A percentile compares a stretch with the other conserved stretches of the same genome.
These are phyloP conservation scores for Trichoderma koningiopsis DNA, from an alignment of 2,329 filamentous ascomycete species.

Conservation along the genomic window DNA sequence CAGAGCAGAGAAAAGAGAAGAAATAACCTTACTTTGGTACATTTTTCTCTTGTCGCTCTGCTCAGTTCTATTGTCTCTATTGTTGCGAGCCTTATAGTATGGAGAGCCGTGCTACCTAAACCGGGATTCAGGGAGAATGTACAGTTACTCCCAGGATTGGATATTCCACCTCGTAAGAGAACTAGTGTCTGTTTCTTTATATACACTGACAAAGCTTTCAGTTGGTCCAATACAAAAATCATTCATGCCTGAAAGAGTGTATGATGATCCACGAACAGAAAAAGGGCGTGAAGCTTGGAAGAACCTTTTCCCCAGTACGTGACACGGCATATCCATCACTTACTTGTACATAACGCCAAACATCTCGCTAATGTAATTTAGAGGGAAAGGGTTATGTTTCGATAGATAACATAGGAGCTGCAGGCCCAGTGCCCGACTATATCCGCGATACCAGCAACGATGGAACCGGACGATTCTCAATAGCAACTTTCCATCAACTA, in stretches of 20 bases:
- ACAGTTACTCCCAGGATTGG: conserved; percentile 5
- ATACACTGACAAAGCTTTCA: neutral
- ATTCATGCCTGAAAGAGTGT: conserved; percentile 18
- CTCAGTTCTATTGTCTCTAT: conserved; percentile 7
- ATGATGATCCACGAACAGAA: conserved; percentile 18
- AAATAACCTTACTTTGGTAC: neutral
- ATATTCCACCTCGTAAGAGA: conserved; percentile 15
- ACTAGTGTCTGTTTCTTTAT: neutral
- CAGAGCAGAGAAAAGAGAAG: neutral
- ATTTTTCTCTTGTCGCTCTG: conserved; percentile 7
- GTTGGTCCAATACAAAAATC: conserved; percentile 19
- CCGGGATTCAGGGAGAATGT: neutral
- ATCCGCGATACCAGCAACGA: conserved; percentile 9
- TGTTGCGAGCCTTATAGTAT: conserved; percentile 12
- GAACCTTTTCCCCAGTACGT: conserved; percentile 20
- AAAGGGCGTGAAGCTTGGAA: conserved; percentile 4
- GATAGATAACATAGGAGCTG: conserved; percentile 19
- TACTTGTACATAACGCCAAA: neutral
- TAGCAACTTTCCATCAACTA: conserved; percentile 12
- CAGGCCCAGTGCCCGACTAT: conserved; percentile 16
- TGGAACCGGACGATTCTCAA: conserved; percentile 16
- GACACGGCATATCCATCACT: neutral
- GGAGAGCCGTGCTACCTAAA: neutral
- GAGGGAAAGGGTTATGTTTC: conserved; percentile 20
- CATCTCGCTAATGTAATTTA: neutral